These are phyloP conservation scores for Teunomyces tritomae DNA, from an alignment of 805 yeast species.

Conservation along the genomic window DNA sequence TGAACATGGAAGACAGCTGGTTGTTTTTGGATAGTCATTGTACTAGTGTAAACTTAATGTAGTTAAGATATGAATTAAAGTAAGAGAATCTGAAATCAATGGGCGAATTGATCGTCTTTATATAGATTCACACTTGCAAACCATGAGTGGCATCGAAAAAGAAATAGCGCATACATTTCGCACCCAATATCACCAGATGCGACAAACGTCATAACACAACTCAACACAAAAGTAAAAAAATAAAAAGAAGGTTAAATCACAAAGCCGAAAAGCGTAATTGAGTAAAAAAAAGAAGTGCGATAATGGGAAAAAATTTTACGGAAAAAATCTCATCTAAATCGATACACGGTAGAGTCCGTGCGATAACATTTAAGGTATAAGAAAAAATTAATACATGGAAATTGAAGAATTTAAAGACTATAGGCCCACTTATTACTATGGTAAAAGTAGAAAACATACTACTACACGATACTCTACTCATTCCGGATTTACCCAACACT, in stretches of 20 bases:
- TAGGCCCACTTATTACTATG: no score
- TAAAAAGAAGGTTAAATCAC: not conserved
- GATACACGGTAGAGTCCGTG: not conserved
- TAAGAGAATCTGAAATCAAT: no score
- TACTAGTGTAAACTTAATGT: not conserved
- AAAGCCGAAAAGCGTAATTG: not conserved
- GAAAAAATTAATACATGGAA: not conserved
- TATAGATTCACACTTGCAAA: not conserved
- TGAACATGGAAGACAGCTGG: slow-evolving; percentile 43
- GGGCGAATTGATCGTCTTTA: slow-evolving; percentile 5
- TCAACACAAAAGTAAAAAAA: not conserved
- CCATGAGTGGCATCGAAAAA: not conserved
- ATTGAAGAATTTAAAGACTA: no score
- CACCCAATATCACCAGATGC: slow-evolving; percentile 2
- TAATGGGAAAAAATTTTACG: not conserved
- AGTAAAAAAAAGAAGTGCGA: not conserved
- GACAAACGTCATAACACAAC: slow-evolving; percentile 1
- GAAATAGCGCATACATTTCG: not conserved
- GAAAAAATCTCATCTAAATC: not conserved
- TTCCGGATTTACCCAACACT: not conserved
- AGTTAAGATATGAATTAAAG: not conserved
- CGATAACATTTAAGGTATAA: not conserved
- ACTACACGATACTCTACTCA: not conserved
- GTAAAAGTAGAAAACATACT: no score
- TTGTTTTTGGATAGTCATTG: slow-evolving; percentile 33